Evolutionary conservation across 1,284 basidiomycete species (phyloP), one percentile per base, ranked within the genome.

Genomic region (Boletus albobrunnescens): DNA sequence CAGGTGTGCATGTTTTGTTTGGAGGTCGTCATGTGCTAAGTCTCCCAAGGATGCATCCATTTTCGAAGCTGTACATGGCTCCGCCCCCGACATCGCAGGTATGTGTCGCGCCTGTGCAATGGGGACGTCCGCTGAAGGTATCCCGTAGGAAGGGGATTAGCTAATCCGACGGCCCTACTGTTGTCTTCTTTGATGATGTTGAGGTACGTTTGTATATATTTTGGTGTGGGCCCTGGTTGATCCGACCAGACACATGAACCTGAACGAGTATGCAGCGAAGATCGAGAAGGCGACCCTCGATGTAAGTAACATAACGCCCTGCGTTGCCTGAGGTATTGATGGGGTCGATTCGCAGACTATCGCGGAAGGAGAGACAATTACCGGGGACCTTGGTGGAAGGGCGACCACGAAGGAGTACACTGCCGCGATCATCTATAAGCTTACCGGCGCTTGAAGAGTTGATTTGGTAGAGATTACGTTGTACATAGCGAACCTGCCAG

Each of bases 1-100:
- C 83, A 86, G 56, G 90, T 90, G 71, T 55, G 83, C 69, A 36
- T 43, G 38, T 37, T 24, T 50, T 40, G 17, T 41, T 30, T 36
- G 37, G n/a, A 31, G 26, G 16, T 13, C 31, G 12, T 12, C 17
- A 13, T 40, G 42, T 33, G 30, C 54, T 51, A 41, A 63, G 44
- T 45, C 52, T 60, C 23, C 56, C 46, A 39, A 93, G 85, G 94
- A 98, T 71, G 96, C 96, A 36, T 97, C 94, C 53, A 99, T 99
- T 72, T 99, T 99, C 61, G 96, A 99, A 76, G 95, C 96, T 53
- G 96, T 99, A 24, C 96, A 99, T 75, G 96, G 96, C 54, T 95
- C 93, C 35, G 93, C 94, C 14, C 88, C 88, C 14, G 88, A 91
- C 62, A 91, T 91, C 64, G 88, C 86, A 61, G 87, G 86, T 76